Evolutionary conservation across 208 protist genomes (phyloP), one percentile per base, ranked within the genome.

Genomic region (Trypanosoma grayi): DNA sequence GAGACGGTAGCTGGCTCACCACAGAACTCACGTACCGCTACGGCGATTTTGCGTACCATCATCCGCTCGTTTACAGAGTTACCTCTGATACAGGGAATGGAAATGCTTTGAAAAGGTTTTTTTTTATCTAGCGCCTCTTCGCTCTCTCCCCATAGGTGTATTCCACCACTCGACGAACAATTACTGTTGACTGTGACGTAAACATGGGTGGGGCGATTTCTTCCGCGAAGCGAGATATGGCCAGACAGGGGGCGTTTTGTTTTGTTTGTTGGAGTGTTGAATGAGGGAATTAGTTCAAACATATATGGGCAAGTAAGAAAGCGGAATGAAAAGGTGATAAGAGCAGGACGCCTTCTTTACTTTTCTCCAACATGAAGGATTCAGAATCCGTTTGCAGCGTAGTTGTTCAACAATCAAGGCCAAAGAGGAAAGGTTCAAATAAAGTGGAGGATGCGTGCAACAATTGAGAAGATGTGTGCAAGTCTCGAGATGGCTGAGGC

Each of bases 1-100:
- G 28, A 24, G 55, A 52, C 28, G 64, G 37, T 40, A 48, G 33
- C 31, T 62, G 44, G 56, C 2, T 62, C 18, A 50, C n/a, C n/a
- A n/a, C 25, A 27, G 55, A 63, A 14, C 30, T 20, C 3, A 37
- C 25, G 9, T 36, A 63, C 33, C 33, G 28, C 14, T 56, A 47
- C 27, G 64, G 64, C 31, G 64, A 70, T 28, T 70, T 70, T 58
- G 55, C 64, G 14, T 70, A 70, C 30, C 56, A 70, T 37, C 53
- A 51, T 33, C 64, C 64, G 30, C 27, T 50, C 18, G 1, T 70
- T 0, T 44, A 54, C 28, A 53, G 56, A 58, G 14, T 40, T 41
- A 5, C 46, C 44, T 13, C 50, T 18, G 36, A 18, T 36, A 13
- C 28, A 60, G 40, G 13, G 28, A 1, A 18, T 27, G 16, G 44